Evolutionary conservation across 2,329 filamentous ascomycete genomes (phyloP), one percentile per base, ranked within the genome.

Genomic region (Nigrospora sphaerica): DNA sequence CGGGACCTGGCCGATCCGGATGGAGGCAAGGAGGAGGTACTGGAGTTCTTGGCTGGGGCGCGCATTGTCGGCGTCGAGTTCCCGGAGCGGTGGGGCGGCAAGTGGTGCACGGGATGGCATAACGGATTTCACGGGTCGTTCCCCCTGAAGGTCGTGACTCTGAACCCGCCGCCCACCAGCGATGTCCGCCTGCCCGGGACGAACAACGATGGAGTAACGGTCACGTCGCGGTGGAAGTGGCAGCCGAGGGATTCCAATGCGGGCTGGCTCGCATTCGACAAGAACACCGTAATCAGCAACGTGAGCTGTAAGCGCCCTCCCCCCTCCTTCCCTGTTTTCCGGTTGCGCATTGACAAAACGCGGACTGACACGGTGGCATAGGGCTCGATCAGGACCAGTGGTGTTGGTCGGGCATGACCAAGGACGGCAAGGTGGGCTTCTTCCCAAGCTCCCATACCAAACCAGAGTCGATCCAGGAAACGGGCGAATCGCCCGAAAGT

Each of bases 351-450:
- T n/a, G 23, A 10, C 23, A 9, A 9, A 28, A 28, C 7, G 23
- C 23, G 23, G 5, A 28, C 23, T 28, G 7, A 28, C 23, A 10
- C 23, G 23, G 23, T 10, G 5, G 7, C 14, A 5, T 23, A 74
- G 72, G 69, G 68, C 53, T 65, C 3, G 66, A 73, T 47, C 61
- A 65, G 18, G 70, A 73, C 12, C 72, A 76, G 49, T 80, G 76
- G 75, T 80, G 75, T 58, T 80, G 75, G 76, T 71, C 70, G 1
- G 76, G 75, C 2, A 73, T 63, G 14, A 78, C 76, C 48, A 54
- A 70, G 34, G 75, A 72, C 49, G 74, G 75, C 4, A 75, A 71
- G 58, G 72, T 67, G 63, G 76, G 76, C 23, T 67, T 78, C 43
- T 79, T 80, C 56, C 74, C 73, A 14, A 66, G 70, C 50, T 69